A percentile compares a stretch with the other conserved stretches of the same genome.
phyloP scores from a whole-genome alignment of 192 early-diverging fungal genomes.

The Spinellus fusiger region DNA sequence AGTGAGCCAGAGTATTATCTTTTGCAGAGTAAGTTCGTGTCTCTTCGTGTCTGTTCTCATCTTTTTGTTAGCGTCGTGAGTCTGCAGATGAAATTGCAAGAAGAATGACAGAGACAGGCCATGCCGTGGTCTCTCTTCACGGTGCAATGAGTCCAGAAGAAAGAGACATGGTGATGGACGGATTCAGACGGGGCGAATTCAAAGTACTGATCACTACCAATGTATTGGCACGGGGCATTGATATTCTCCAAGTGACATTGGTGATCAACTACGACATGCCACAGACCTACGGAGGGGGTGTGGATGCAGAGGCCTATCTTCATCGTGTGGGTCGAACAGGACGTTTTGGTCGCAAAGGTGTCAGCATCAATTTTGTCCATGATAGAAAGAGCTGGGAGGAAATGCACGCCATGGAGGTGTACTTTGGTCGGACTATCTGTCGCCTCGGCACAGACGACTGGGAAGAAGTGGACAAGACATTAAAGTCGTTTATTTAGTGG shows the following conservation, averaged over 20 bases:
- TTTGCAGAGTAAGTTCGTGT: conserved; percentile 61
- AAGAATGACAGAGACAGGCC: conserved; percentile 74
- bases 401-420: conserved; percentile 76
- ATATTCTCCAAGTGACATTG: conserved; percentile 89
- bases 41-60: not conserved
- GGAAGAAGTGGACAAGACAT: conserved; percentile 76
- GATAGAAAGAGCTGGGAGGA: conserved; percentile 64
- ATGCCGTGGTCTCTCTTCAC: conserved; percentile 77
- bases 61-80: conserved; percentile 50
- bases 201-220: conserved; percentile 97
- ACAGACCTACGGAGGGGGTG: conserved; percentile 45
- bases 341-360: conserved; percentile 90
- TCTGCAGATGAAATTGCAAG: conserved; percentile 74
- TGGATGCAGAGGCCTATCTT: conserved; percentile 91
- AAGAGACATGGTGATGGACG: conserved; percentile 88
- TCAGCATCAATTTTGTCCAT: conserved; percentile 93
- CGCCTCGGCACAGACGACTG: conserved; percentile 80
- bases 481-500: conserved; percentile 55
- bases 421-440: conserved; percentile 76
- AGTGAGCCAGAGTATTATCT: conserved; percentile 95
- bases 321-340: conserved; percentile 98
- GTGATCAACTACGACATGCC: conserved; percentile 98
- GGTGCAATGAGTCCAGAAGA: conserved; percentile 65
- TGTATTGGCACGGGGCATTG: conserved; percentile 94
- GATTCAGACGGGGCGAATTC: conserved; percentile 80